Evolutionary conservation across 2,329 filamentous ascomycete genomes (phyloP), one percentile per base, ranked within the genome.

Genomic region (Fusarium abutilonis): DNA sequence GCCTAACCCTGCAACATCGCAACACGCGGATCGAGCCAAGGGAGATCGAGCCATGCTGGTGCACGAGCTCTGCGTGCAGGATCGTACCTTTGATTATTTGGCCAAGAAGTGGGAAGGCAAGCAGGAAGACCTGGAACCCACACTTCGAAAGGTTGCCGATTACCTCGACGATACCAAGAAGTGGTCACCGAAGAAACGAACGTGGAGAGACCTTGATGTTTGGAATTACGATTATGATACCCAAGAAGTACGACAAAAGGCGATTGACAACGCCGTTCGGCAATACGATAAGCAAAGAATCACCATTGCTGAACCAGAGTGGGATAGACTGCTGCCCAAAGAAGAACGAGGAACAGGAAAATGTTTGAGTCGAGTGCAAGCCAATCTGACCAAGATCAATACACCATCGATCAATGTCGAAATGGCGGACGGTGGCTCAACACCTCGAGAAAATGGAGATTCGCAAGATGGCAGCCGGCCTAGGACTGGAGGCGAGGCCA

Each of bases 131-230:
- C 81, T 89, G 64, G 78, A 79, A 51, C 72, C 76, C 4, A 81
- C 81, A 1, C 73, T 89, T 11, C 78, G 83, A 44, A 89, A 88
- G 74, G 84, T 86, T 19, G 86, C 84, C 28, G 82, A 84, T 54
- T 79, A 80, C 50, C 78, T 82, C 54, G 61, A 77, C 5, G 72
- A 77, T 3, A 75, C 75, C 5, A 79, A 83, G 58, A 85, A 80
- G 63, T 89, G 83, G 80, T 74, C 77, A 31, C 74, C 89, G 65
- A 81, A 82, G 59, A 86, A 84, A 74, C 75, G 78, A 21, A 84
- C 80, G 60, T 89, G 83, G 81, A 87, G 83, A 72, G 86, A 89
- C 63, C 78, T 89, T 13, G 86, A 89, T 64, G 83, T 88, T 19
- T 89, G 83, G 81, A 82, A 80, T 54, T 87, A 87, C 71, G 76